phyloP scores from a whole-genome alignment of 108 stramenopile genomes.

The Poteriospumella lacustris region DNA sequence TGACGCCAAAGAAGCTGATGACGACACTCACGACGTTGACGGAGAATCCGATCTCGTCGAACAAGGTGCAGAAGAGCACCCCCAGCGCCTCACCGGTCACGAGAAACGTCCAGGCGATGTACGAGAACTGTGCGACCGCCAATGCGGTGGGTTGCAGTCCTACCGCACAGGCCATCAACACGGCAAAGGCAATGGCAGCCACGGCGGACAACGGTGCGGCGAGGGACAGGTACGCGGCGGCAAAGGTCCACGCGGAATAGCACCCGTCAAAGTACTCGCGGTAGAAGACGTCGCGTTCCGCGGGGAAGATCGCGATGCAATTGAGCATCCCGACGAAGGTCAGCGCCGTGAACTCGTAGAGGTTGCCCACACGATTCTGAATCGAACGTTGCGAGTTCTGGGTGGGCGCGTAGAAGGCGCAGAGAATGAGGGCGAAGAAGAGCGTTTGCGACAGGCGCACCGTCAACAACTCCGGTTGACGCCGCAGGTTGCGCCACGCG shows the following conservation, averaged over 20 bases:
- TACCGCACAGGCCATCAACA: background rate
- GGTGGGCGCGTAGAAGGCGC: constrained; percentile 9
- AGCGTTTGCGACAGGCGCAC: background rate
- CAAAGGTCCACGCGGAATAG: constrained; percentile 2
- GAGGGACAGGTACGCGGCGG: background rate
- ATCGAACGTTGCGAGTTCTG: background rate
- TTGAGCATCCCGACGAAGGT: constrained; percentile 25
- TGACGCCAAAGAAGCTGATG: background rate
- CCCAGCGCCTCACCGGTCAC: background rate
- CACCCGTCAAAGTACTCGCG: constrained; percentile 4
- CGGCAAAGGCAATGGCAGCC: background rate
- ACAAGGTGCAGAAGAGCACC: background rate
- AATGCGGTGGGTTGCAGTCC: background rate
- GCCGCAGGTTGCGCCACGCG: background rate
- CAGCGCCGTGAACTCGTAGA: constrained; percentile 26
- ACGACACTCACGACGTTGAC: constrained; percentile 16
- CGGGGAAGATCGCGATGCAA: constrained; percentile 20
- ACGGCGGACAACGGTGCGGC: too few species aligned
- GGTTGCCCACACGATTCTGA: constrained; percentile 12
- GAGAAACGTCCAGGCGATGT: background rate
- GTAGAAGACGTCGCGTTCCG: constrained; percentile 7
- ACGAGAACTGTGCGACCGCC: background rate
- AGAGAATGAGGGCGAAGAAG: constrained; percentile 9
- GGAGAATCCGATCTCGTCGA: background rate
- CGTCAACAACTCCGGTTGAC: background rate